Base-by-base conservation (phyloP, 2,329 filamentous ascomycete species). In the Metarhizium robertsii region DNA sequence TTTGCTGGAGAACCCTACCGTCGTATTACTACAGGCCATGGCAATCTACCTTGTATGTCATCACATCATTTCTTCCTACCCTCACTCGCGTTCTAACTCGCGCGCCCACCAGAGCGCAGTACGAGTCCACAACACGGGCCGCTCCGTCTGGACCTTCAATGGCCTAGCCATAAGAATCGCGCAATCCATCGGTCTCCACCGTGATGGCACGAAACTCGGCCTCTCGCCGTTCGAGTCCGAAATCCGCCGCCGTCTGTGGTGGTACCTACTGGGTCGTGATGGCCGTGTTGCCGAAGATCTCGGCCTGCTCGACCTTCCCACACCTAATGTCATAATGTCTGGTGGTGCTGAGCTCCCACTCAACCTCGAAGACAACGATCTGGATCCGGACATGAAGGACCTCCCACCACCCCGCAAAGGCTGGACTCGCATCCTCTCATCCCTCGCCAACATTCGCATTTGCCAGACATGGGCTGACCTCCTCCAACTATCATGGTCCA, bases 371-470 rank as follows among this genome's bases (percentile, higher is more conserved):
- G 81, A 84, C 58, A 64, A 61, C 14, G 78, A 81, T 46, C 64
- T 84, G 1, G 65, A 67, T 4, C 78, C 79, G 0, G 69, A 70
- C 79, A 54, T 54, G 53, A 50, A 50, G 47, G 46, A 54, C 11
- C 47, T 54, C 16, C 53, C 53, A 0, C 61, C 71, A 0, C 72
- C 79, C 13, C 71, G 77, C 2, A 60, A 66, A 2, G 77, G 77
- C 16, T 83, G 80, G 65, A 84, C 83, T 0, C 75, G 80, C 34
- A 82, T 84, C 75, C 78, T 80, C 0, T 76, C 83, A 55, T 73
- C 71, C 11, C 64, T 84, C 2, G 73, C 81, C n/a, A 73, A 74
- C 5, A 78, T 77, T 59, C 76, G 82, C 51, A 72, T 79, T 1
- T 71, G 74, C 0, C 58, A 61, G 16, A 61, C 59, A 1, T 64